Evolutionary conservation across 345 rosid species (phyloP).

Genomic region (Pistacia atlantica): DNA sequence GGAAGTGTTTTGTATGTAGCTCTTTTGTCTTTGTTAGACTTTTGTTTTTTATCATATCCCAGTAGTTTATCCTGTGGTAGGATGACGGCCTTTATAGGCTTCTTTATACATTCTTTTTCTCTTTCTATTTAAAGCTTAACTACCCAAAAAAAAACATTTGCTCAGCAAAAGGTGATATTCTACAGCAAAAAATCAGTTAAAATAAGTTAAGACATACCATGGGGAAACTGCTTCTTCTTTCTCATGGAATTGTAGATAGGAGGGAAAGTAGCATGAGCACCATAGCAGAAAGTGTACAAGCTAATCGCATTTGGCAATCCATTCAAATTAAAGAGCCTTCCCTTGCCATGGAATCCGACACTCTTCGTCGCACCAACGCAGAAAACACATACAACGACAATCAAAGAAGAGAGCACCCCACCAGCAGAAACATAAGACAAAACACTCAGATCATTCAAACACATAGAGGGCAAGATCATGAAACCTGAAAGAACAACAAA

Average conservation of each 20-base stretch:
- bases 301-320: slow-evolving; percentile 50
- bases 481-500: slow-evolving; percentile 36
- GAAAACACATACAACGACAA: slow-evolving; percentile 42
- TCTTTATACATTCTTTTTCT: too few species aligned
- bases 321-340: slow-evolving; percentile 32
- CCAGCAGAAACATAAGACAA: slow-evolving; percentile 52
- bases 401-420: slow-evolving; percentile 41
- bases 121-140: too few species aligned
- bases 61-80: too few species aligned
- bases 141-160: too few species aligned
- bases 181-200: too few species aligned
- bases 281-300: slow-evolving; percentile 47
- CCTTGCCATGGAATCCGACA: slow-evolving; percentile 36
- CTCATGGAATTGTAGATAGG: slow-evolving; percentile 49
- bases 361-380: slow-evolving; percentile 36
- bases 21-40: too few species aligned
- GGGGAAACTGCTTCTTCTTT: slow-evolving; percentile 40
- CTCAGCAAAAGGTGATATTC: too few species aligned
- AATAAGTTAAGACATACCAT: slow-evolving; percentile 22
- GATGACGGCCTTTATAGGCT: too few species aligned
- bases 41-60: too few species aligned
- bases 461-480: slow-evolving; percentile 44
- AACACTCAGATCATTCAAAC: slow-evolving; percentile 37
- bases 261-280: slow-evolving; percentile 50
- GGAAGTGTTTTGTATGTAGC: too few species aligned